phyloP scores from a whole-genome alignment of 1,284 basidiomycete species.

The Ustilago lituana region DNA sequence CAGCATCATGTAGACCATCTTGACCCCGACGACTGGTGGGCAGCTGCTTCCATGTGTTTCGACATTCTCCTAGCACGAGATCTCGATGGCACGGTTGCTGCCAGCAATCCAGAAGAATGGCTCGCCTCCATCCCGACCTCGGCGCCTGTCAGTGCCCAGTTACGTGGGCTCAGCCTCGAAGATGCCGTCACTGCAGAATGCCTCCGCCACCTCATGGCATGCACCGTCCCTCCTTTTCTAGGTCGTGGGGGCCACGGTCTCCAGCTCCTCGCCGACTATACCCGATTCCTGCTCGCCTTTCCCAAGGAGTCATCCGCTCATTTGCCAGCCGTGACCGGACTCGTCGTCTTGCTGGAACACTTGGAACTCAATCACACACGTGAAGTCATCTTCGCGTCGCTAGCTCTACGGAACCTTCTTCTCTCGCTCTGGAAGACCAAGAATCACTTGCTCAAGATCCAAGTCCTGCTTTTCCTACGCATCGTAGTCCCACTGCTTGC shows the following conservation, averaged over 20 bases:
- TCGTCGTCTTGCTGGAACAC: conserved; percentile 41
- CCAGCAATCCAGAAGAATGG: conserved; percentile 9
- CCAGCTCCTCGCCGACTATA: conserved; percentile 44
- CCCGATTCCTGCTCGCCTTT: conserved; percentile 38
- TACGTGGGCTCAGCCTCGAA: conserved; percentile 41
- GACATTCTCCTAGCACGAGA: conserved; percentile 43
- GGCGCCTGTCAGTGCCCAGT: neutral
- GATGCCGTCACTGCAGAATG: conserved; percentile 49
- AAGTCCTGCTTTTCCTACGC: conserved; percentile 44
- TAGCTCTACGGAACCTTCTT: conserved; percentile 14
- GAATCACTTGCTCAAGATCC: conserved; percentile 49
- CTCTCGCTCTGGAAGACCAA: conserved; percentile 45
- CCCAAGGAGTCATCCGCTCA: conserved; percentile 51
- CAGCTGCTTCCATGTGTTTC: conserved; percentile 77
- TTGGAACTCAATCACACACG: conserved; percentile 51
- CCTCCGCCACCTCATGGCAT: conserved; percentile 37
- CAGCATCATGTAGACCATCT: conserved; percentile 82
- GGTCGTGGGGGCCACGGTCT: conserved; percentile 22
- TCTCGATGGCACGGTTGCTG: conserved; percentile 8
- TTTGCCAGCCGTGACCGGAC: conserved; percentile 41
- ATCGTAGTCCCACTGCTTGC: conserved; percentile 33
- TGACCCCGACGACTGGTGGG: conserved; percentile 75
- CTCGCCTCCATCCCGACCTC: conserved; percentile 8
- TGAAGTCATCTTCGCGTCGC: conserved; percentile 23
- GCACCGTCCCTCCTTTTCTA: conserved; percentile 42